These are phyloP conservation scores for Manihot esculenta DNA, from an alignment of 441 rosid genomes.

Conservation along the genomic window DNA sequence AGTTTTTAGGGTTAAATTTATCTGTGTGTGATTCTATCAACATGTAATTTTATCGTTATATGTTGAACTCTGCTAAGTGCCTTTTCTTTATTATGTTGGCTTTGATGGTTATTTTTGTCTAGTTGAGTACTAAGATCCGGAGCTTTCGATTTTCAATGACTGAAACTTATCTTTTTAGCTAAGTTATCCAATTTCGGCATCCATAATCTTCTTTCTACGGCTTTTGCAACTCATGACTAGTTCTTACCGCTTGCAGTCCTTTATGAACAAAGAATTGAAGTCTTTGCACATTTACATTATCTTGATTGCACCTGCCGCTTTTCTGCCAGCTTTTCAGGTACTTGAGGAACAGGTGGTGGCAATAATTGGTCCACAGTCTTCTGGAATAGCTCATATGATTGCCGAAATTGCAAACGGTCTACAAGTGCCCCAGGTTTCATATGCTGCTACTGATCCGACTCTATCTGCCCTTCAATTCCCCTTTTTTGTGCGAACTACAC, in stretches of 20 bases:
- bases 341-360: constrained; percentile 65
- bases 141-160: neutral
- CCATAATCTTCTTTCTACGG: neutral
- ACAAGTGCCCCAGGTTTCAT: constrained; percentile 74
- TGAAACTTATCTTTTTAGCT: neutral
- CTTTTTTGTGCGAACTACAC: constrained; percentile 70
- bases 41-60: neutral
- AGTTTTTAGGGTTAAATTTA: neutral
- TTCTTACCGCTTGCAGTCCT: neutral
- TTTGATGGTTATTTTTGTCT: neutral
- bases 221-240: neutral
- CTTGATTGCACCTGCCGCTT: constrained; percentile 16
- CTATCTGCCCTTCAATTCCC: constrained; percentile 88
- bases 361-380: constrained; percentile 76
- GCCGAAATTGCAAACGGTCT: constrained; percentile 63
- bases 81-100: neutral
- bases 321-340: constrained; percentile 62
- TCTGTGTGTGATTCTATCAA: neutral
- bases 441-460: constrained; percentile 86
- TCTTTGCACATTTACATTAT: neutral
- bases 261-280: neutral
- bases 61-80: neutral
- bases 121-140: neutral
- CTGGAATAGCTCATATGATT: constrained; percentile 69
- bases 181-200: neutral